Evolutionary conservation across 2,329 filamentous ascomycete species (phyloP).

Genomic region (Aureobasidium sp.): DNA sequence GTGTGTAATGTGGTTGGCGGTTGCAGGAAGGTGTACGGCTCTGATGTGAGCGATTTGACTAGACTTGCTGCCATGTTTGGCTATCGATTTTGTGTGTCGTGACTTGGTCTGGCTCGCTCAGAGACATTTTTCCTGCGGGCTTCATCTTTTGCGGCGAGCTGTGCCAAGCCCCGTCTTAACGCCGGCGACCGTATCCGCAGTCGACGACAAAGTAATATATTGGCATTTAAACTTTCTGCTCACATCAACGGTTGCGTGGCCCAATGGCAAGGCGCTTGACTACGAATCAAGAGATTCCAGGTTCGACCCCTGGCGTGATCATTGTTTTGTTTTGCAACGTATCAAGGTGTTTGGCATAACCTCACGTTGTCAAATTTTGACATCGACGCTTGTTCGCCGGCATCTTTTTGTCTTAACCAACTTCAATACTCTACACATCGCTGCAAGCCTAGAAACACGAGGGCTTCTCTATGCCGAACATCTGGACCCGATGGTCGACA

Average conservation of each 20-base stretch:
- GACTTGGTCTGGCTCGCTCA: background rate
- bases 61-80: conserved; percentile 5
- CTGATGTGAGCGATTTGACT: conserved; percentile 14
- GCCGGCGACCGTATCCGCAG: background rate
- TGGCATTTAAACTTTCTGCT: background rate
- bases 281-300: conserved; percentile 31
- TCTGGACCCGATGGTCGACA: background rate
- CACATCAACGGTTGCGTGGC: conserved; percentile 28
- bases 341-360: too few species aligned
- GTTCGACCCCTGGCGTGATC: conserved; percentile 13
- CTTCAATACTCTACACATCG: too few species aligned
- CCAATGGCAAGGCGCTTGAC: conserved; percentile 52
- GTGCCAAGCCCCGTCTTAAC: background rate
- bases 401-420: too few species aligned
- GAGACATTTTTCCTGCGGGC: conserved; percentile 6
- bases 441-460: too few species aligned
- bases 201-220: background rate
- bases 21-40: conserved; percentile 66
- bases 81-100: background rate
- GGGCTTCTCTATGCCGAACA: too few species aligned
- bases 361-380: too few species aligned
- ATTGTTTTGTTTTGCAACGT: background rate
- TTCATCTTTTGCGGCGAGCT: conserved; percentile 3
- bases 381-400: too few species aligned
- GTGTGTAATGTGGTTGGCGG: conserved; percentile 59